Percentiles rank a stretch among this genome's conserved stretches.
These are phyloP conservation scores for Neurospora sp. DNA, from an alignment of 2,329 filamentous ascomycete species.

Conservation along the genomic window DNA sequence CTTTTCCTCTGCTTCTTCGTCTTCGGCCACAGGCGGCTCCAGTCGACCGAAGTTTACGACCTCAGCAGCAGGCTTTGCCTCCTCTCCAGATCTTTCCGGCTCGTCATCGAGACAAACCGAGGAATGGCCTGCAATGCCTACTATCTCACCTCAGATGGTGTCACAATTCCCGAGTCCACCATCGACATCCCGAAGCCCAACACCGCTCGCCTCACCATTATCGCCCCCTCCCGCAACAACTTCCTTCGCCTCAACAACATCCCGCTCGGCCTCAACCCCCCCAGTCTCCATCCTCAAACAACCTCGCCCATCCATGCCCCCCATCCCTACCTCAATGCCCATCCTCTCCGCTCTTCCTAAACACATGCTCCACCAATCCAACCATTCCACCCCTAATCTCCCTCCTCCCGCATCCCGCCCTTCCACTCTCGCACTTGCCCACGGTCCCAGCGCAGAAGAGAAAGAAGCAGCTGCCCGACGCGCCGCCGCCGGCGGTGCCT, in stretches of 20 bases:
- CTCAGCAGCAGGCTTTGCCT: neutral
- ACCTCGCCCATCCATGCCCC: conserved; percentile 8
- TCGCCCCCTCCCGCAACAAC: neutral
- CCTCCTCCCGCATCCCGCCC: neutral
- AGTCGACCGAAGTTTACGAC: neutral
- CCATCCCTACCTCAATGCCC: conserved; percentile 1
- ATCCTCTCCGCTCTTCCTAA: conserved; percentile 18
- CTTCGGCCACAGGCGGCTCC: neutral
- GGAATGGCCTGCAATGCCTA: neutral
- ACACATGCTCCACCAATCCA: conserved; percentile 13
- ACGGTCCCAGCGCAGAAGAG: neutral
- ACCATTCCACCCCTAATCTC: neutral
- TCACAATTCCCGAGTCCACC: neutral
- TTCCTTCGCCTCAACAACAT: neutral
- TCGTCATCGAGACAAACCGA: neutral
- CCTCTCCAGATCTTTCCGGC: neutral
- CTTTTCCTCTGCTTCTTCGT: neutral
- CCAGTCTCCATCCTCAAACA: conserved; percentile 20
- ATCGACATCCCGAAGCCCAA: neutral
- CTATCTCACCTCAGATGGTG: neutral
- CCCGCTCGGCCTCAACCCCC: conserved; percentile 1
- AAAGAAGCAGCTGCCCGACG: conserved; percentile 8
- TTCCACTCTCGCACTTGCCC: neutral
- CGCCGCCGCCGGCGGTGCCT: conserved; percentile 13
- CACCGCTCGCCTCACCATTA: neutral